These are phyloP conservation scores for Aspergillus ustus DNA, from an alignment of 2,329 filamentous ascomycete species.

Conservation along the genomic window DNA sequence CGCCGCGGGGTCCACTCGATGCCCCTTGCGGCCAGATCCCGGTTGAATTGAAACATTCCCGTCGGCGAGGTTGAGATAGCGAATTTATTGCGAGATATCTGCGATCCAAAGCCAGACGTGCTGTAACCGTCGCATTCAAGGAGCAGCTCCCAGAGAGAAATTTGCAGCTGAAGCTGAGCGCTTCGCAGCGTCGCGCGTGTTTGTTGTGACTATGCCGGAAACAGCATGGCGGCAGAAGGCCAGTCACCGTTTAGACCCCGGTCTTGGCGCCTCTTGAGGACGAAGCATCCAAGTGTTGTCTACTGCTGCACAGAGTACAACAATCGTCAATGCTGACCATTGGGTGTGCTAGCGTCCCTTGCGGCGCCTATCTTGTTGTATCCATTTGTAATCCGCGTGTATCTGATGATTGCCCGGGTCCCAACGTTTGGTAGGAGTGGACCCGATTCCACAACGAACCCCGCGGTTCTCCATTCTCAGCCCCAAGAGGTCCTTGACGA, in stretches of 20 bases:
- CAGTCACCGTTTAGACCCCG: background rate
- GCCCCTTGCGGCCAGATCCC: background rate
- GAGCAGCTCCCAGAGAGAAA: background rate
- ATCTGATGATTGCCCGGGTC: background rate
- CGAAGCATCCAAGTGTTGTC: background rate
- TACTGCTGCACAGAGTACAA: background rate
- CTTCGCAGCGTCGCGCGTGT: background rate
- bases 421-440: background rate
- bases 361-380: background rate
- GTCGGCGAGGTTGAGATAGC: background rate
- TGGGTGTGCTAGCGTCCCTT: background rate
- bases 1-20: background rate
- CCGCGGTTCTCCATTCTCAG: background rate
- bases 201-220: background rate
- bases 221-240: background rate
- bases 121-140: background rate
- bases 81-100: background rate
- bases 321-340: background rate
- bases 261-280: background rate
- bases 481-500: background rate
- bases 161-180: background rate
- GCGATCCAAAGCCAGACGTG: background rate
- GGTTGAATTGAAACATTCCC: constrained; percentile 1
- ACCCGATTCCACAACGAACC: background rate
- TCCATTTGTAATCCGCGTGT: background rate